These are phyloP conservation scores for Cyberlindnera sargentensis DNA, from an alignment of 805 yeast species.

Conservation along the genomic window DNA sequence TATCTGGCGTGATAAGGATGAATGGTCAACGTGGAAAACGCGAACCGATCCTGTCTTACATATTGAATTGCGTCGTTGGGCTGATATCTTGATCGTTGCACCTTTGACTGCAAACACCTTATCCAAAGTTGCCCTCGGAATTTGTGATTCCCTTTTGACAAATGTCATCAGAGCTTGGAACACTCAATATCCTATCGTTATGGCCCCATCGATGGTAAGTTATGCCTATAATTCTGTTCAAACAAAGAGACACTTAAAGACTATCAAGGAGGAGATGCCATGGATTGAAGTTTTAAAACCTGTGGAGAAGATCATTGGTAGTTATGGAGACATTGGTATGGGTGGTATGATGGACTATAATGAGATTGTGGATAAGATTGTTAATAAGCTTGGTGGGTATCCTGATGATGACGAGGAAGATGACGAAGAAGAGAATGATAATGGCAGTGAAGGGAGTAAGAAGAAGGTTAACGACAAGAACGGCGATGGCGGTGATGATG, in stretches of 20 bases:
- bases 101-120: slow-evolving; percentile 92
- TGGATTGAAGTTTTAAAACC: slow-evolving; percentile 94
- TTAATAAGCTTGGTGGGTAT: slow-evolving; percentile 59
- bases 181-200: slow-evolving; percentile 75
- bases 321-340: slow-evolving; percentile 97
- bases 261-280: slow-evolving; percentile 84
- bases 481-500: slow-evolving; percentile 8
- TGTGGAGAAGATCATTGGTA: slow-evolving; percentile 85
- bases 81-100: slow-evolving; percentile 87
- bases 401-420: slow-evolving; percentile 49
- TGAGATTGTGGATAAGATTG: slow-evolving; percentile 83
- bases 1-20: slow-evolving; percentile 91
- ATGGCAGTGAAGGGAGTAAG: slow-evolving; percentile 24
- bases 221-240: slow-evolving; percentile 85
- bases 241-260: slow-evolving; percentile 73
- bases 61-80: slow-evolving; percentile 94
- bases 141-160: slow-evolving; percentile 88
- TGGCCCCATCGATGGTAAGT: slow-evolving; percentile 96
- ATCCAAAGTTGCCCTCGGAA: slow-evolving; percentile 82
- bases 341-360: slow-evolving; percentile 99
- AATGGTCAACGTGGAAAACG: slow-evolving; percentile 83
- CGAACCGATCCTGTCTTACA: slow-evolving; percentile 90
- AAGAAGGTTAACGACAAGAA: slow-evolving; percentile 27
- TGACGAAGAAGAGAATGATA: slow-evolving; percentile 37
- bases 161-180: slow-evolving; percentile 95